phyloP scores from a whole-genome alignment of 805 yeast genomes.

The Saturnispora mendoncae region DNA sequence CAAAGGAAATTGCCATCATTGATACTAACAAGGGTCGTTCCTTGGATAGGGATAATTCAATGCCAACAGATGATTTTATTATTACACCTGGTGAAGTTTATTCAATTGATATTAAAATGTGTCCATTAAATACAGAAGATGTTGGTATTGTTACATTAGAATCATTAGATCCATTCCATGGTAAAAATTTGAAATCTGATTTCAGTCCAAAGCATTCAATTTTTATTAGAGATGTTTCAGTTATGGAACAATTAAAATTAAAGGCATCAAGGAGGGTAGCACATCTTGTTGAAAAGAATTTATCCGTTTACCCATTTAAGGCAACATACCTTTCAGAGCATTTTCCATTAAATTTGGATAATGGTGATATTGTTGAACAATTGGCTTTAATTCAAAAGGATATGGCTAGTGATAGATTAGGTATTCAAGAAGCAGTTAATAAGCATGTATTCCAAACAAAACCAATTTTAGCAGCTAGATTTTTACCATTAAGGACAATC shows the following conservation, averaged over 20 bases:
- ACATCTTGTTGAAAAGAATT: constrained; percentile 57
- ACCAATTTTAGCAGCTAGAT: constrained; percentile 65
- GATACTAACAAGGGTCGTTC: constrained; percentile 30
- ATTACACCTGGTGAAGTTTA: constrained; percentile 81
- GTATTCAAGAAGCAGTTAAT: constrained; percentile 70
- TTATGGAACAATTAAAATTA: constrained; percentile 66
- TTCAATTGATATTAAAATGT: constrained; percentile 73
- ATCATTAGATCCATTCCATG: constrained; percentile 53
- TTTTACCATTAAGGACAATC: constrained; percentile 60
- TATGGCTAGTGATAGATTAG: constrained; percentile 57
- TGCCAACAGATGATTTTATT: constrained; percentile 67
- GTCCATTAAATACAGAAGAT: constrained; percentile 43
- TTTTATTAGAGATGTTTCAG: constrained; percentile 80
- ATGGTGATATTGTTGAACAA: constrained; percentile 28
- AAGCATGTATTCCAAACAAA: constrained; percentile 68
- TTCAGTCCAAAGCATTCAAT: constrained; percentile 60
- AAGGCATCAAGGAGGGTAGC: constrained; percentile 65
- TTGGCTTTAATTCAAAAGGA: constrained; percentile 42
- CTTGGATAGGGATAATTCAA: constrained; percentile 38
- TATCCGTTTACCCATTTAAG: constrained; percentile 89
- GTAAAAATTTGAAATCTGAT: constrained; percentile 44
- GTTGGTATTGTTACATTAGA: constrained; percentile 64
- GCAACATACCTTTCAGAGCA: constrained; percentile 56
- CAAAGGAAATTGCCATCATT: constrained; percentile 31
- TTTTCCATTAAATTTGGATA: constrained; percentile 47